Percentiles rank a stretch among this genome's conserved stretches.
These are phyloP conservation scores for Malus sieversii DNA, from an alignment of 306 rosid species.

Conservation along the genomic window DNA sequence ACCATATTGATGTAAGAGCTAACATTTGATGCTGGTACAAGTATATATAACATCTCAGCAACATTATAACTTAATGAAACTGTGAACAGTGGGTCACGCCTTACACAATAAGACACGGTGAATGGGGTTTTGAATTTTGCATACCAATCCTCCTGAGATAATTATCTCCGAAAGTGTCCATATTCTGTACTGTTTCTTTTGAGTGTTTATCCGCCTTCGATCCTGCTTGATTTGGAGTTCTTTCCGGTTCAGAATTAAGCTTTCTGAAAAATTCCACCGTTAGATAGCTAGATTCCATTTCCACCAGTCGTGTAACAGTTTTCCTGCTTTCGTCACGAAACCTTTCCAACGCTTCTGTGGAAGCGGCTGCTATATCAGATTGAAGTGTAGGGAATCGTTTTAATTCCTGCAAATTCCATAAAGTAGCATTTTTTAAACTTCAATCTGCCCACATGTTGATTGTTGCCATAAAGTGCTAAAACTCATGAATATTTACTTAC, in stretches of 20 bases:
- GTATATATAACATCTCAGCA: constrained; percentile 5
- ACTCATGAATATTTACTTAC: constrained; percentile 23
- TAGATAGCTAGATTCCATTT: constrained; percentile 94
- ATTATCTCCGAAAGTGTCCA: constrained; percentile 55
- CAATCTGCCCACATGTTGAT: not conserved
- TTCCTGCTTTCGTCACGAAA: constrained; percentile 89
- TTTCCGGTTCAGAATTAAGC: constrained; percentile 72
- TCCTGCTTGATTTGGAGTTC: constrained; percentile 40
- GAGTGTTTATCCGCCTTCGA: constrained; percentile 50
- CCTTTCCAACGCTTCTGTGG: constrained; percentile 77
- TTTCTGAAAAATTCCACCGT: constrained; percentile 92
- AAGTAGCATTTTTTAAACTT: not conserved
- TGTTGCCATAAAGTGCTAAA: not conserved
- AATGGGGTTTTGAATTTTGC: not conserved
- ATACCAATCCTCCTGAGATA: constrained; percentile 89
- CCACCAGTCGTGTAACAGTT: constrained; percentile 83
- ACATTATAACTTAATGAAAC: not conserved
- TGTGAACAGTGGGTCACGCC: not conserved
- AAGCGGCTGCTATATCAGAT: constrained; percentile 77
- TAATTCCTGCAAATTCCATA: constrained; percentile 60
- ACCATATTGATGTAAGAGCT: constrained; percentile 82
- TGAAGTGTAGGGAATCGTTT: constrained; percentile 88
- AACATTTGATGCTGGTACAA: constrained; percentile 80
- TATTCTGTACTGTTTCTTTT: constrained; percentile 35
- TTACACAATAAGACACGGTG: not conserved